Evolutionary conservation across 2,329 filamentous ascomycete genomes (phyloP).

Genomic region (Magnaporthiopsis rhizophila): DNA sequence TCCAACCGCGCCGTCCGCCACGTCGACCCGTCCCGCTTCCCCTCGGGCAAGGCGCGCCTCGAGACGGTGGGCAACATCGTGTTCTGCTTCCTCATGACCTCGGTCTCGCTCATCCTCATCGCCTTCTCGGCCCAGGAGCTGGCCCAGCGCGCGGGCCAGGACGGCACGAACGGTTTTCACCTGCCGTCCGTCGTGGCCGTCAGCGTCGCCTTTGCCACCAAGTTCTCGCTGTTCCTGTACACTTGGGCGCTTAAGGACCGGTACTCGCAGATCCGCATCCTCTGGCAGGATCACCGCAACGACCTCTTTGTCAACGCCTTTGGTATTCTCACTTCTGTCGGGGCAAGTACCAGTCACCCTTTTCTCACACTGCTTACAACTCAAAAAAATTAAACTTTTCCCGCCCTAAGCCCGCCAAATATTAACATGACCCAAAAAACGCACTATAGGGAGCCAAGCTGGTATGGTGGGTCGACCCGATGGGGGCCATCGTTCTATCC

Average conservation of each 20-base stretch:
- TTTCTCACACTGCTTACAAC: no score
- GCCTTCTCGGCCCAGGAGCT: conserved; percentile 76
- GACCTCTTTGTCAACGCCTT: conserved; percentile 96
- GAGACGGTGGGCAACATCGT: conserved; percentile 94
- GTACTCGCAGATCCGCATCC: conserved; percentile 83
- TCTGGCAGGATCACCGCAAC: conserved; percentile 97
- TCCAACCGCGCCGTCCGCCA: conserved; percentile 80
- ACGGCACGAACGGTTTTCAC: conserved; percentile 59
- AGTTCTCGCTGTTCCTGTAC: conserved; percentile 77
- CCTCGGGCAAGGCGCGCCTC: conserved; percentile 85
- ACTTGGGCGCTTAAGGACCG: conserved; percentile 87
- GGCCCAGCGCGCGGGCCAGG: conserved; percentile 37
- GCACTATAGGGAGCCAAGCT: conserved; percentile 62
- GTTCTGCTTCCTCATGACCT: conserved; percentile 93
- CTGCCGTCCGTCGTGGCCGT: conserved; percentile 82
- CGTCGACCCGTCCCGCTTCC: conserved; percentile 80
- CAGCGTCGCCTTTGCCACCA: conserved; percentile 73
- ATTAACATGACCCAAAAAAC: no score
- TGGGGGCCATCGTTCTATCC: conserved; percentile 80
- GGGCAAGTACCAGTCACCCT: conserved; percentile 21
- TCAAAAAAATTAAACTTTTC: no score
- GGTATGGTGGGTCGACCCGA: conserved; percentile 89
- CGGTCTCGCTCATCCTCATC: conserved; percentile 87
- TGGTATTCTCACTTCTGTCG: conserved; percentile 84
- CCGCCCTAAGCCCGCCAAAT: no score